Evolutionary conservation across 2,329 filamentous ascomycete genomes (phyloP), one percentile per base, ranked within the genome.

Genomic region (Chaetomium sp.): DNA sequence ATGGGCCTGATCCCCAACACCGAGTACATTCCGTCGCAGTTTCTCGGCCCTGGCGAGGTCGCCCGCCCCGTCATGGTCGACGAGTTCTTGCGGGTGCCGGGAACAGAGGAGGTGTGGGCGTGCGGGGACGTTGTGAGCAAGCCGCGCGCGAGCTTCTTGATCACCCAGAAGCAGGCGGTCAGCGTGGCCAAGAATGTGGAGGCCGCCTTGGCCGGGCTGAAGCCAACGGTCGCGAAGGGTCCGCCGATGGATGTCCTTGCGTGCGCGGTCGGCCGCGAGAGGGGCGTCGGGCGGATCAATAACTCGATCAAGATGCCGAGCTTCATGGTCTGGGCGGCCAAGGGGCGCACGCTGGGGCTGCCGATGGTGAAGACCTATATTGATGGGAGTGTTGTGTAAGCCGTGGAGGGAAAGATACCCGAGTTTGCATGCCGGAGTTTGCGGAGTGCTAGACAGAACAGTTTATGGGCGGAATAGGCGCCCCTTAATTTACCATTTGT

Each of bases 1-100:
- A 80, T 82, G 70, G 86, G 86, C 35, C 74, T 86, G 49, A 71
- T 77, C 23, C 82, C 85, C 53, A 88, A 87, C 74, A 81, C 82
- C 5, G 80, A 81, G 49, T 87, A 80, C 72, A 69, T 88, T 4
- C 80, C 82, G 1, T 72, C 70, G 4, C 71, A 73, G 50, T 75
- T 82, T 65, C 76, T 86, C 42, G 56, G 31, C 56, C 21, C 42
- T 6, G 79, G 77, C 23, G 77, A 19, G 1, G 35, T 79, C 23
- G 74, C 72, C 57, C 79, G 78, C 60, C 81, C 80, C 65, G 79
- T 82, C 60, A 74, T 78, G 16, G 79, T 84, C 1, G 83, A 87
- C 70, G 82, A 83, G 35, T 80, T 75, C 69, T 79, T 83, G 72
- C 78, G 77, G 42, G 83, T 84, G 42, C 78, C 77, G 67, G 78